These are phyloP conservation scores for Rhynchosporium graminicola DNA, from an alignment of 2,329 filamentous ascomycete species.

Conservation along the genomic window DNA sequence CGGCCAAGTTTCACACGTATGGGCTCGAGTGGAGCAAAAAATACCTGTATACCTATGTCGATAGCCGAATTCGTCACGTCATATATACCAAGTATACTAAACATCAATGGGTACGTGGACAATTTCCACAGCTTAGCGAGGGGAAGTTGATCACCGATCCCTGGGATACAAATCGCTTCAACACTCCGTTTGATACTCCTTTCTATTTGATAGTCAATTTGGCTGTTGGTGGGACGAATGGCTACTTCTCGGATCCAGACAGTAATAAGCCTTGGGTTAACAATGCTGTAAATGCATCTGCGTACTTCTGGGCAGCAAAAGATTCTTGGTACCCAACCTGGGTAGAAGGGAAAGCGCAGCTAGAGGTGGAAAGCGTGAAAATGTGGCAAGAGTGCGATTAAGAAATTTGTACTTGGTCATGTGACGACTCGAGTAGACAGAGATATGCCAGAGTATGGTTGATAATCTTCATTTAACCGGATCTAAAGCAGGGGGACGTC, in stretches of 20 bases:
- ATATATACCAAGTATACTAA: conserved; percentile 18
- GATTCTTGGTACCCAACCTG: conserved; percentile 70
- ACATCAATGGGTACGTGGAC: conserved; percentile 18
- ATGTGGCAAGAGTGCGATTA: conserved; percentile 65
- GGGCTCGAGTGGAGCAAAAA: conserved; percentile 24
- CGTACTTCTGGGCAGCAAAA: conserved; percentile 74
- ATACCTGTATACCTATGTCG: conserved; percentile 23
- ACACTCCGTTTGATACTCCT: conserved; percentile 24
- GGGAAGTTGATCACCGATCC: conserved; percentile 20
- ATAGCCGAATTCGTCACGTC: conserved; percentile 20
- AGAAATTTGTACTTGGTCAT: too few species aligned
- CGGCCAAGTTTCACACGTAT: conserved; percentile 18
- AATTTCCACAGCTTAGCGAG: conserved; percentile 15
- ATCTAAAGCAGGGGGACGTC: too few species aligned
- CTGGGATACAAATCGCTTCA: conserved; percentile 18
- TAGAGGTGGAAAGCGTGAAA: conserved; percentile 68
- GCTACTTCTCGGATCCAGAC: conserved; percentile 53
- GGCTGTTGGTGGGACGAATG: conserved; percentile 23
- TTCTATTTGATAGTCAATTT: conserved; percentile 28
- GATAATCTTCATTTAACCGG: too few species aligned
- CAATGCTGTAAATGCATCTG: conserved; percentile 61
- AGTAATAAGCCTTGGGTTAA: conserved; percentile 80
- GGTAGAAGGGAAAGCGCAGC: conserved; percentile 54
- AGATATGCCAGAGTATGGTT: too few species aligned
- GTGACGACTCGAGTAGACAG: too few species aligned